Base-by-base conservation (phyloP, 192 early-diverging fungal species). In the Thoreauomyces humboldtii region DNA sequence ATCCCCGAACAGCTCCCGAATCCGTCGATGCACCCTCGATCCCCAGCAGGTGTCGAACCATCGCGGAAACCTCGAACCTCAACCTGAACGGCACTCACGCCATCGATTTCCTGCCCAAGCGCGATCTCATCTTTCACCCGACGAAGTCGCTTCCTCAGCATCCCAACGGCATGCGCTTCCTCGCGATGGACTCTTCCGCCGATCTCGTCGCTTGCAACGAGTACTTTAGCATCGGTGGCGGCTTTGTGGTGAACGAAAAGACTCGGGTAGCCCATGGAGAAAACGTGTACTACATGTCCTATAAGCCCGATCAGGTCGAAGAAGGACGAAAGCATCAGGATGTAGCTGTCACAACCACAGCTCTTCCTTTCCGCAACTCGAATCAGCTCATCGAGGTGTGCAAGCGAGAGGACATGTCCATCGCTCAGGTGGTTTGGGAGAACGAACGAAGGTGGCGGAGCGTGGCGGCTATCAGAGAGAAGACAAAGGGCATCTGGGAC, bases 121-220 rank as follows among this genome's bases (percentile, higher is more conserved):
- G 88, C 67, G 87, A 95, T 51, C 75, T 98, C 64, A 77, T 91
- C n/a, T 92, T 98, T 60, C 90, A 95, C 75, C 91, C 88, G 60
- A 85, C 84, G 61, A 86, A 93, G 63, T 85, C 87, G 5, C 76
- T 98, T 9, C 95, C 93, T 6, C 89, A 93, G 59, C 95, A 98
- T 70, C 92, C 93, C 6, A 98, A 98, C 73, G 95, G 95, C 57
- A 91, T 98, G 87, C 87, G 95, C 11, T 93, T 98, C 65, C 90
- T 90, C 32, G 91, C 88, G 17, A 93, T 90, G 70, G 87, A 94
- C 72, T 67, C 71, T 22, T 64, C 87, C 15, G 91, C 90, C 24
- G 89, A 94, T 58, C 78, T 96, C 78, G 80, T 77, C 60, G 93
- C 92, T 3, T 93, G 91, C 35, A 93, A 95, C 74, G 93, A 98